Evolutionary conservation across 192 early-diverging fungal species (phyloP).

Genomic region (Linnemannia schmuckeri): DNA sequence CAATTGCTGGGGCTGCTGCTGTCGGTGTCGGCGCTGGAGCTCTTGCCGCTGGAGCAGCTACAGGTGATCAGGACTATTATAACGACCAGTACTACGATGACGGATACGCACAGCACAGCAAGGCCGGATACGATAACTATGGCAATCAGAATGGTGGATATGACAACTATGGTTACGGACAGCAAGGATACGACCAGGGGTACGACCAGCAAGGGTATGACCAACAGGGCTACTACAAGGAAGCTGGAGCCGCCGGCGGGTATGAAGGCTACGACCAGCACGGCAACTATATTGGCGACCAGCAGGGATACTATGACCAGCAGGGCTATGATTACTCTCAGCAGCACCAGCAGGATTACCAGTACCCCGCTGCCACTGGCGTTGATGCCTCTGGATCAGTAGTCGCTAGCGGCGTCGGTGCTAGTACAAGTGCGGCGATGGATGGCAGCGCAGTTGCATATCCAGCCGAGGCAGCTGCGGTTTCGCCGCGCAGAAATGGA

Average conservation of each 20-base stretch:
- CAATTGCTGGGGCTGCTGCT: slow-evolving; percentile 2
- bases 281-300: slow-evolving; percentile 23
- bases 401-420: not conserved
- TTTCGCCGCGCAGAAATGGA: not conserved
- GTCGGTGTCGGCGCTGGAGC: not conserved
- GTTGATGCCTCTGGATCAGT: slow-evolving; percentile 16
- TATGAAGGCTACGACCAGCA: slow-evolving; percentile 37
- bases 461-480: not conserved
- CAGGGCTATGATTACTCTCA: not conserved
- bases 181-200: slow-evolving; percentile 14
- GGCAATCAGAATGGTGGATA: not conserved
- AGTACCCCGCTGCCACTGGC: not conserved
- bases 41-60: not conserved
- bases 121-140: not conserved
- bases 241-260: slow-evolving; percentile 1
- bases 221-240: slow-evolving; percentile 17
- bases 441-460: not conserved
- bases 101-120: slow-evolving; percentile 15
- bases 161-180: slow-evolving; percentile 7
- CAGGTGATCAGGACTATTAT: slow-evolving; percentile 35
- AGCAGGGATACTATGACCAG: slow-evolving; percentile 12
- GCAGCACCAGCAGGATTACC: not conserved
- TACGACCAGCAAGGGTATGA: slow-evolving; percentile 38
- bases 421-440: not conserved
- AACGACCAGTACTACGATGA: slow-evolving; percentile 46